Base-by-base conservation (phyloP, 768 basidiomycete species). In the Leccinum obscurum region DNA sequence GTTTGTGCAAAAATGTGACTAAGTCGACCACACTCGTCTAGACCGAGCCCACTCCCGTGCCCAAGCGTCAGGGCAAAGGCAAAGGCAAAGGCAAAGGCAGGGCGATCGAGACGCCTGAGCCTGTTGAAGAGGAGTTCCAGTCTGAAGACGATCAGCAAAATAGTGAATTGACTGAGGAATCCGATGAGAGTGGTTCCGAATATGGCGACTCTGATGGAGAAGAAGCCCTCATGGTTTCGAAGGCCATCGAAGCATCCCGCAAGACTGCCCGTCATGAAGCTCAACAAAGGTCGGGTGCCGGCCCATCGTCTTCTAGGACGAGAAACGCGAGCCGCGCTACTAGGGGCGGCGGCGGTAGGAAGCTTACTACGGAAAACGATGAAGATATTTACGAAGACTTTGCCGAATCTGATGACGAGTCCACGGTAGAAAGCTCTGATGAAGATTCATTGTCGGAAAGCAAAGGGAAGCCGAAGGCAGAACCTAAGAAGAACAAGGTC, bases 171-270 rank as follows among this genome's bases (percentile, higher is more conserved):
- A 52, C 80, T 28, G 75, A 78, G 11, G 86, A 88, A 59, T 85
- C 81, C 17, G 81, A 81, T 32, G 81, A 77, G 56, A 73, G 73
- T 60, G 85, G 79, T 28, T 89, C 89, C 44, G 87, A 88, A 58
- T 89, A 87, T 63, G 76, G 82, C 10, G 44, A 44, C 44, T 77
- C 77, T 26, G 50, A 51, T 48, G 77, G 79, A 35, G 64, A 68
- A 35, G 75, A 77, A 17, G 64, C 60, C 0, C 57, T 84, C 22
- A 82, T 89, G 85, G 41, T 92, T 15, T 74, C 78, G 48, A 80
- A 78, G 24, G 89, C 87, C 30, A 78, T 89, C 44, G 74, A 78
- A 57, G 66, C 77, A 60, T 92, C 90, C 22, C 69, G 84, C 56
- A 75, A 78, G 59, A 74, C 69, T 58, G 74, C 72, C 26, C 71